Conservation (phyloP, 306 rosid genomes). For the Fagus sylvatica region DNA sequence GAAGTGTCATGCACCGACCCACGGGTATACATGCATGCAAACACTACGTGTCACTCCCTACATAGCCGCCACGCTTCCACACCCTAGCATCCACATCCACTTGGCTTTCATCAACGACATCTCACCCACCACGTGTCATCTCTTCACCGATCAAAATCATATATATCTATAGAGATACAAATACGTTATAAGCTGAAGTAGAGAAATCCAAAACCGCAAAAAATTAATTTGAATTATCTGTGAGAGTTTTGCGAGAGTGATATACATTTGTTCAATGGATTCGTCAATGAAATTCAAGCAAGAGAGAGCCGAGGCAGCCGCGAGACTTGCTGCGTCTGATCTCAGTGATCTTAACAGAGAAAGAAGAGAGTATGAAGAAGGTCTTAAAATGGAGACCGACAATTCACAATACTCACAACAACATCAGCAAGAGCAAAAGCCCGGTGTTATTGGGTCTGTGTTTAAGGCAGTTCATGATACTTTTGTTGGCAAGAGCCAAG, state of each 20-base stretch:
- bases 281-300: conserved; percentile 49
- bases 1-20: not conserved
- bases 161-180: not conserved
- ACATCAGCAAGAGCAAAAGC: conserved; percentile 28
- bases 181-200: not conserved
- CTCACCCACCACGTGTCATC: conserved; percentile 6
- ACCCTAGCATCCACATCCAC: not conserved
- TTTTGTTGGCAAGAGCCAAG: conserved; percentile 56
- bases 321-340: conserved; percentile 57
- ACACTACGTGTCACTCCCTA: conserved; percentile 19
- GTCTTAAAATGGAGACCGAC: not conserved
- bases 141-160: not conserved
- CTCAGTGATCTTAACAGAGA: conserved; percentile 42
- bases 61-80: conserved; percentile 14
- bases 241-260: not conserved
- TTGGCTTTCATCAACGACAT: not conserved
- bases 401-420: conserved; percentile 7
- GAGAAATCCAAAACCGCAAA: too few relatives aligned
- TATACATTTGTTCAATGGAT: conserved; percentile 46
- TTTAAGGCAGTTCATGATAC: conserved; percentile 53
- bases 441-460: conserved; percentile 63
- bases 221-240: not conserved
- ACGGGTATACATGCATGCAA: not conserved
- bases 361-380: conserved; percentile 14
- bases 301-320: conserved; percentile 68